These are phyloP conservation scores for Globisporangium nodosum DNA, from an alignment of 352 stramenopile genomes.

Conservation along the genomic window DNA sequence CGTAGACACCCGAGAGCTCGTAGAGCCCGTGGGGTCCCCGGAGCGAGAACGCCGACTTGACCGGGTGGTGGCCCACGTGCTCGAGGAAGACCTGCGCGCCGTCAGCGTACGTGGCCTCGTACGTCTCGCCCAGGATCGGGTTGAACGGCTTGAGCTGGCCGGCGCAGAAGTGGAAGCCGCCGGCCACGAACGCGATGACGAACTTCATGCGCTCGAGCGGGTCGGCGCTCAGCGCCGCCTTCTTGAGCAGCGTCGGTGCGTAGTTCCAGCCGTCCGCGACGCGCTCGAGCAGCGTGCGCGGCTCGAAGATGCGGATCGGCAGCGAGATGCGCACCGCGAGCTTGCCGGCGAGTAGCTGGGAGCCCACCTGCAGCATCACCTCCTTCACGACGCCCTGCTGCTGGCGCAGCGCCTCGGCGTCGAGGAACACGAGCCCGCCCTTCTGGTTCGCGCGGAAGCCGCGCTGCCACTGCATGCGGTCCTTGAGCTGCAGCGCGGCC, in stretches of 20 bases:
- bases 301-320: conserved; percentile 74
- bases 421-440: conserved; percentile 55
- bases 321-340: conserved; percentile 65
- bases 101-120: conserved; percentile 67
- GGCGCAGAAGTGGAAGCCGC: conserved; percentile 66
- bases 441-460: conserved; percentile 70
- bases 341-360: conserved; percentile 63
- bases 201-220: conserved; percentile 66
- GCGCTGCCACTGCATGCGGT: conserved; percentile 55
- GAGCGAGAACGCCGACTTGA: conserved; percentile 56
- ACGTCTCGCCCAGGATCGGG: conserved; percentile 75
- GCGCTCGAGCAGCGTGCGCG: conserved; percentile 64
- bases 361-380: conserved; percentile 68
- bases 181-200: conserved; percentile 63
- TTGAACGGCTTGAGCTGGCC: conserved; percentile 80
- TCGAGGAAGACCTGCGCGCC: conserved; percentile 64
- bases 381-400: conserved; percentile 81
- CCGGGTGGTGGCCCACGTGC: conserved; percentile 67
- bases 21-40: conserved; percentile 43
- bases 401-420: conserved; percentile 67
- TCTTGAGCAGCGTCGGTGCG: conserved; percentile 67
- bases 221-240: conserved; percentile 46
- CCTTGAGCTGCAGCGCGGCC: conserved; percentile 39
- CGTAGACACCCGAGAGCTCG: conserved; percentile 47
- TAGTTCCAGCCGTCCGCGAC: conserved; percentile 74